Conservation (phyloP, 352 stramenopile species). For the Paralagenidium karlingii region DNA sequence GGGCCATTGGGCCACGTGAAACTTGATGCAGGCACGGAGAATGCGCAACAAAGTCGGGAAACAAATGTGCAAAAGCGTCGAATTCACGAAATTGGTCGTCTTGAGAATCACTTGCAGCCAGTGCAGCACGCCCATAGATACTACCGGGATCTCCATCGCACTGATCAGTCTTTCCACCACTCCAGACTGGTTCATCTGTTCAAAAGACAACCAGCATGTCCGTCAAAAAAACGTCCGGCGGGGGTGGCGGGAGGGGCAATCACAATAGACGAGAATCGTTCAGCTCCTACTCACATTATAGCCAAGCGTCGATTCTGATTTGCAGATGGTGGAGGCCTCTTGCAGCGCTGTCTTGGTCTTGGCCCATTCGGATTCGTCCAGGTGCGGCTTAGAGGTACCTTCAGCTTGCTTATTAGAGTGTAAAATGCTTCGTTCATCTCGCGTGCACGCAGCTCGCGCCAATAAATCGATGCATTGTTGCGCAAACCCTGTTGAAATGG, state of each 20-base stretch:
- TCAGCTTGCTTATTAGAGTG: constrained; percentile 14
- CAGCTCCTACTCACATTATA: constrained; percentile 60
- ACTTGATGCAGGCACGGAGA: constrained; percentile 61
- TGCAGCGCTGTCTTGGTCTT: constrained; percentile 51
- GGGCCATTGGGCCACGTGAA: constrained; percentile 70
- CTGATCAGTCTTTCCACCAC: constrained; percentile 68
- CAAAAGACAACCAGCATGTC: not conserved
- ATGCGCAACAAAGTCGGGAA: constrained; percentile 72
- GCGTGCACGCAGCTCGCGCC: constrained; percentile 60
- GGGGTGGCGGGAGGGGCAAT: too few species aligned
- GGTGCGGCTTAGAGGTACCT: too few species aligned
- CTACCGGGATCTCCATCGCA: constrained; percentile 66
- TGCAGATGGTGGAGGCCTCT: constrained; percentile 66
- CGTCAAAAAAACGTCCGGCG: not conserved
- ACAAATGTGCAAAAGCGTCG: constrained; percentile 72
- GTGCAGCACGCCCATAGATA: constrained; percentile 78
- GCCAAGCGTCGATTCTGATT: constrained; percentile 73
- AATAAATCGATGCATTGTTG: constrained; percentile 61
- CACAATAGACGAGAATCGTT: not conserved
- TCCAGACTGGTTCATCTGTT: constrained; percentile 76
- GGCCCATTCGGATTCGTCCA: constrained; percentile 41
- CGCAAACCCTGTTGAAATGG: constrained; percentile 34
- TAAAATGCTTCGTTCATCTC: constrained; percentile 67
- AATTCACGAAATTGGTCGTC: constrained; percentile 66
- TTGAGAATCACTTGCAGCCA: constrained; percentile 72